Evolutionary conservation across 257 asterid species (phyloP).

Genomic region (Solanum bulbocastanum): DNA sequence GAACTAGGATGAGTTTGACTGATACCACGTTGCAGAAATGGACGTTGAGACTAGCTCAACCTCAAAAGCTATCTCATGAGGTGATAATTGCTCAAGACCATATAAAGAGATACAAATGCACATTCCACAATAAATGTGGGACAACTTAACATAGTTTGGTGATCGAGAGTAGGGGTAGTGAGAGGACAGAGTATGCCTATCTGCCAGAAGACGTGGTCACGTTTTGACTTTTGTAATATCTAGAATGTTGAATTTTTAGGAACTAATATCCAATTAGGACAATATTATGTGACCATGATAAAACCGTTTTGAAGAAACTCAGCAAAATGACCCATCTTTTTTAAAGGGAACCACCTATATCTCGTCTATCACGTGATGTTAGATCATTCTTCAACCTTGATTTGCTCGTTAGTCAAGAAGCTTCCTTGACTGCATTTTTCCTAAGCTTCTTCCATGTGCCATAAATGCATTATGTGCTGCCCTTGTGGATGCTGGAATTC

Average conservation of each 20-base stretch:
- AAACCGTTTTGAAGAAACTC: neutral
- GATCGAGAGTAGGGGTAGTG: neutral
- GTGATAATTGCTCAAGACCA: neutral
- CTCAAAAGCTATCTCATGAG: neutral
- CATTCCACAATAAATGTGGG: neutral
- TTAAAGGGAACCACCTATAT: neutral
- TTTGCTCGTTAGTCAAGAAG: neutral
- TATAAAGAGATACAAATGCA: neutral
- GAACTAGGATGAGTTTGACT: neutral
- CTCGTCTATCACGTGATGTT: neutral
- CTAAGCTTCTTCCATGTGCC: slow-evolving; percentile 92
- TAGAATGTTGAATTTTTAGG: neutral
- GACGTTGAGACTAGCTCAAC: neutral
- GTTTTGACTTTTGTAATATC: neutral
- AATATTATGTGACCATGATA: neutral
- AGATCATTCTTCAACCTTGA: neutral
- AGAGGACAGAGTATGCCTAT: neutral
- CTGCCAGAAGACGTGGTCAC: neutral
- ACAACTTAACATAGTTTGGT: neutral
- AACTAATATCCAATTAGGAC: neutral
- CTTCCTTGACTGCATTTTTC: slow-evolving; percentile 49
- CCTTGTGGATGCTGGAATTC: slow-evolving; percentile 85
- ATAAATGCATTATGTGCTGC: slow-evolving; percentile 93
- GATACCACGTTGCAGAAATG: neutral
- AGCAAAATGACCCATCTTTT: neutral